Conservation (phyloP, 2,329 filamentous ascomycete species). For the Ustilaginoidea virens region DNA sequence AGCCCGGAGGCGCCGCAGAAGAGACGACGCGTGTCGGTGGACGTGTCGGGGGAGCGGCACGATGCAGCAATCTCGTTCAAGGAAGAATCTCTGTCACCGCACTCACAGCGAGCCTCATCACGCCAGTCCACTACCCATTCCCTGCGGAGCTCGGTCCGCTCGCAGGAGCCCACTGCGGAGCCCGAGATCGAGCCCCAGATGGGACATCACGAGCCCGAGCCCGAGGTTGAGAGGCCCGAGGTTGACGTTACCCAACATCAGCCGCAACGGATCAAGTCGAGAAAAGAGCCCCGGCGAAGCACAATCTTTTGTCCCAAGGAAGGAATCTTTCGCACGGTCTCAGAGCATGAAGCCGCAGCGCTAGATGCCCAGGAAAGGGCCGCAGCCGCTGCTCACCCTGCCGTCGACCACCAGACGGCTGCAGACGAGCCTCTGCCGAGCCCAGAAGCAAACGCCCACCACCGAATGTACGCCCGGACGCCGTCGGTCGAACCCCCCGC, state of each 20-base stretch:
- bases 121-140: background rate
- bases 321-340: slow-evolving; percentile 46
- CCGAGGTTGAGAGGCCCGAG: slow-evolving; percentile 1
- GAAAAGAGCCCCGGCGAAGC: slow-evolving; percentile 28
- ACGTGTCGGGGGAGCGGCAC: slow-evolving; percentile 2
- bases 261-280: slow-evolving; percentile 12
- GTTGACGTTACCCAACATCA: background rate
- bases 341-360: slow-evolving; percentile 34
- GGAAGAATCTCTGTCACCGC: slow-evolving; percentile 19
- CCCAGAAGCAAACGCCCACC: slow-evolving; percentile 16
- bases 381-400: background rate
- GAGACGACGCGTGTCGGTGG: slow-evolving; percentile 6
- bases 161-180: no score
- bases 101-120: slow-evolving; percentile 7
- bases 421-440: slow-evolving; percentile 7
- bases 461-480: slow-evolving; percentile 36
- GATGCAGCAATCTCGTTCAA: slow-evolving; percentile 1
- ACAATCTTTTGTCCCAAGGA: slow-evolving; percentile 46
- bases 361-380: slow-evolving; percentile 19
- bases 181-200: slow-evolving; percentile 10
- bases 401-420: slow-evolving; percentile 5
- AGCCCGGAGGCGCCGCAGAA: slow-evolving; percentile 8
- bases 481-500: slow-evolving; percentile 47
- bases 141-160: no score
- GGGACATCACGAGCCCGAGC: slow-evolving; percentile 9